Base-by-base conservation (phyloP, 2,329 filamentous ascomycete genomes). In the Exophiala calicioides region DNA sequence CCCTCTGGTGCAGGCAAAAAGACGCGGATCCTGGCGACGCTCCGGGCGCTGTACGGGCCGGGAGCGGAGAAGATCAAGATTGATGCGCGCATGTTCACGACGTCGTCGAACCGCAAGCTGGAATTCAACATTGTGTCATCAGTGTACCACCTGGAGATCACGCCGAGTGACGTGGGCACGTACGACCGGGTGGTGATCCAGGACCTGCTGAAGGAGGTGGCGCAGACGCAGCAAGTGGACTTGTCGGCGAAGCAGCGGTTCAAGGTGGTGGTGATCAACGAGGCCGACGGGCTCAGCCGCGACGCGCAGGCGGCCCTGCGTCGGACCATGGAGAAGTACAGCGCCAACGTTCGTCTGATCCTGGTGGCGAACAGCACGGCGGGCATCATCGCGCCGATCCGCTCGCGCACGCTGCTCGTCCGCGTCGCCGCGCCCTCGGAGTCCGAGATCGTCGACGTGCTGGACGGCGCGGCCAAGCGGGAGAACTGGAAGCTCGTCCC, bases 41-140 rank as follows among this genome's bases (percentile, higher is more conserved):
- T 98, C 3, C 95, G 95, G 67, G 91, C 96, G 64, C 79, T 98
- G 5, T 98, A 93, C 68, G 93, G 93, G 0, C 85, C 91, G 0
- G 91, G 93, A 32, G 93, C 95, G n/a, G 94, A 98, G 65, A 97
- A 96, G 78, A 98, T 98, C 78, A 97, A 97, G 74, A 97, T 98
- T 70, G 93, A 98, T 65, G 88, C 90, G 9, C 87, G 93, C 56
- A 86, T 96, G 49, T 98, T 98, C 74, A 90, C 95, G 70, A 97
- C 93, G 1, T 90, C 83, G 16, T 54, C 56, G 16, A 97, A 95
- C 69, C 89, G 93, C 65, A 98, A 98, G 71, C 85, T 98, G 60
- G 93, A 98, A 71, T 98, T 98, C 80, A 98, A 96, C 73, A 95
- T 98, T 56, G 93, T 98, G 44, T 84, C 90, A 33, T 97, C 91